A percentile compares a stretch with the other conserved stretches of the same genome.
Evolutionary conservation across 768 basidiomycete species (phyloP).

Genomic region (Guyanaporus albipodus): DNA sequence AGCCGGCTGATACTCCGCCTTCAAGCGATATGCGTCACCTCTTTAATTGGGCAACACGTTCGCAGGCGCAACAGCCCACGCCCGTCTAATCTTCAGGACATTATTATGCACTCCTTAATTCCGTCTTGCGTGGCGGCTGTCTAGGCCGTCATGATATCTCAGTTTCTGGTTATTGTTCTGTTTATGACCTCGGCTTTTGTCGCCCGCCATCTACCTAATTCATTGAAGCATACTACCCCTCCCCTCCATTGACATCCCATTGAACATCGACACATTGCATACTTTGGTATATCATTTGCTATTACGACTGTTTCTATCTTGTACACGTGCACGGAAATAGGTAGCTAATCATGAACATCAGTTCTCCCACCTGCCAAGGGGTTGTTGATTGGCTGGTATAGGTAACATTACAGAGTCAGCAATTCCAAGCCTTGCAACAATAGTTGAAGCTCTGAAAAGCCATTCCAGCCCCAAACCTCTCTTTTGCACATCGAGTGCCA

Average conservation of each 20-base stretch:
- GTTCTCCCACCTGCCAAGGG: no score
- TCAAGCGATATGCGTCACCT: slow-evolving; percentile 70
- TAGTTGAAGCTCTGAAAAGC: no score
- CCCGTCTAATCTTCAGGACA: slow-evolving; percentile 28
- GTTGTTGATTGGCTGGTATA: no score
- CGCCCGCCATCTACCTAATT: slow-evolving; percentile 28
- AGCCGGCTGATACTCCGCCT: slow-evolving; percentile 66
- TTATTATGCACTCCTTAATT: slow-evolving; percentile 16
- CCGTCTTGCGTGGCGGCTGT: not conserved
- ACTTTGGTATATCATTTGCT: slow-evolving; percentile 31
- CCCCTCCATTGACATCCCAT: slow-evolving; percentile 22
- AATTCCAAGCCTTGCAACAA: no score
- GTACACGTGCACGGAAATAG: slow-evolving; percentile 28
- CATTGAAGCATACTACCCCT: slow-evolving; percentile 14
- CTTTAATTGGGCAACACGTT: slow-evolving; percentile 74
- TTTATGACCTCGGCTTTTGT: slow-evolving; percentile 24
- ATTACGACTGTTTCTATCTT: slow-evolving; percentile 25
- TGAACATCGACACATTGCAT: slow-evolving; percentile 23
- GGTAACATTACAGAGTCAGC: no score
- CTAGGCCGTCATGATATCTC: slow-evolving; percentile 15
- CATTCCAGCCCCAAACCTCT: no score
- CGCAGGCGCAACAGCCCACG: slow-evolving; percentile 39
- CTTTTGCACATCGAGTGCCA: not conserved
- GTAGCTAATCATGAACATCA: slow-evolving; percentile 16
- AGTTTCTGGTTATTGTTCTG: slow-evolving; percentile 22